Conservation (phyloP, 2,329 filamentous ascomycete genomes). For the Pseudogymnoascus verrucosus region DNA sequence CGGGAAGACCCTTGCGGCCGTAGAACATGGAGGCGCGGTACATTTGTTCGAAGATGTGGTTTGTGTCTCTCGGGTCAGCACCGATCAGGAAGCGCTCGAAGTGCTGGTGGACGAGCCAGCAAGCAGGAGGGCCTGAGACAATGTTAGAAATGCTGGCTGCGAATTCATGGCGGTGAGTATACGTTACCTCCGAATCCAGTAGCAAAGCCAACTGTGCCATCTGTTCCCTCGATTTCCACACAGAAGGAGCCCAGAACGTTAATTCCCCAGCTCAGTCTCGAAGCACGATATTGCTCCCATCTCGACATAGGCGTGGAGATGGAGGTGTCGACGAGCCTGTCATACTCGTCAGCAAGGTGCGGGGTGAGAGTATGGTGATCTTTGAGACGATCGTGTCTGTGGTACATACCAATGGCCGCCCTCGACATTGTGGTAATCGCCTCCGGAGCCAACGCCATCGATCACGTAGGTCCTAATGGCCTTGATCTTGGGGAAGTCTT, state of each 20-base stretch:
- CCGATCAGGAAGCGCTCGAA: slow-evolving; percentile 88
- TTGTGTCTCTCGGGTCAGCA: slow-evolving; percentile 82
- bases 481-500: slow-evolving; percentile 64
- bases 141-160: slow-evolving; percentile 9
- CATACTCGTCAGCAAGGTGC: slow-evolving; percentile 15
- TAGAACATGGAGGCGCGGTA: slow-evolving; percentile 96
- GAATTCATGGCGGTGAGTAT: background rate
- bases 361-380: background rate
- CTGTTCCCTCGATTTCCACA: slow-evolving; percentile 77
- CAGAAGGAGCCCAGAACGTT: slow-evolving; percentile 91
- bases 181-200: slow-evolving; percentile 75
- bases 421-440: slow-evolving; percentile 90
- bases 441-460: slow-evolving; percentile 54
- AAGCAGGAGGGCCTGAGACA: slow-evolving; percentile 65
- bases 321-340: slow-evolving; percentile 82
- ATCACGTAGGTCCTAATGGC: slow-evolving; percentile 66
- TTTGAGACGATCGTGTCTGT: background rate
- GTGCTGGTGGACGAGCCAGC: slow-evolving; percentile 89
- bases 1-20: slow-evolving; percentile 81
- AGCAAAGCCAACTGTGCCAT: slow-evolving; percentile 89
- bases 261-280: slow-evolving; percentile 88
- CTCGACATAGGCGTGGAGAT: slow-evolving; percentile 89
- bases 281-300: slow-evolving; percentile 82
- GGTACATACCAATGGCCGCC: slow-evolving; percentile 54
- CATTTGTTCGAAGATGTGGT: slow-evolving; percentile 92